Base-by-base conservation (phyloP, 768 basidiomycete species). In the Cystofilobasidium ferigula region DNA sequence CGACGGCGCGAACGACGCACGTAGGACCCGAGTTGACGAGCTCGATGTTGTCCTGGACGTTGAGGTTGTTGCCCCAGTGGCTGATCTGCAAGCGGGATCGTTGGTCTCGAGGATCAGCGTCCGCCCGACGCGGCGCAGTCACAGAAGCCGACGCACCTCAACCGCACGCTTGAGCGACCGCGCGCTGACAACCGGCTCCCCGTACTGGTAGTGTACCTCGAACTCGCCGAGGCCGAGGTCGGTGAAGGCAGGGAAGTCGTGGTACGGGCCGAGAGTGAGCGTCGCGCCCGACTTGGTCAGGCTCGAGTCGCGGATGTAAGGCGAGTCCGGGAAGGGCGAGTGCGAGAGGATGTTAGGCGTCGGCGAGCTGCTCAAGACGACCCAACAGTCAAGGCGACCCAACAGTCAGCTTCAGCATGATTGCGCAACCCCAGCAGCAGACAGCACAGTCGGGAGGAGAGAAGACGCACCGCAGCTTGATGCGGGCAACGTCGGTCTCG, bases 1-100 rank as follows among this genome's bases (percentile, higher is more conserved):
- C 3, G 51, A n/a, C 42, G 35, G 40, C 38, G 48, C 34, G 28
- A 14, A 82, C 89, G n/a, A n/a, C n/a, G 77, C 73, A 97, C 94
- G 78, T 77, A 16, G 95, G 91, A 5, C 94, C 95, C 66, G 85
- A 86, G 73, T 99, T 99, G 75, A 82, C 81, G n/a, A 99, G 78
- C 64, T 81, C 74, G 68, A 95, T 83, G 38, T 88, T 82, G 77
- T 99, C 92, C 75, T 97, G 84, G 35, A 93, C 86, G 73, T 97
- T 95, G 42, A 99, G 74, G 75, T 95, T 95, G 47, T 85, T 84
- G 38, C 94, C 93, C 95, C 94, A 98, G 74, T 98, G 94, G 70
- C 91, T 94, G 69, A 99, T 48, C 65, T 67, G 43, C 2, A 32
- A 26, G 28, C 3, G 5, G 24, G 35, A 13, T 24, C 24, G 18